Base-by-base conservation (phyloP, 305 asterid genomes). In the Fraxinus velutina region DNA sequence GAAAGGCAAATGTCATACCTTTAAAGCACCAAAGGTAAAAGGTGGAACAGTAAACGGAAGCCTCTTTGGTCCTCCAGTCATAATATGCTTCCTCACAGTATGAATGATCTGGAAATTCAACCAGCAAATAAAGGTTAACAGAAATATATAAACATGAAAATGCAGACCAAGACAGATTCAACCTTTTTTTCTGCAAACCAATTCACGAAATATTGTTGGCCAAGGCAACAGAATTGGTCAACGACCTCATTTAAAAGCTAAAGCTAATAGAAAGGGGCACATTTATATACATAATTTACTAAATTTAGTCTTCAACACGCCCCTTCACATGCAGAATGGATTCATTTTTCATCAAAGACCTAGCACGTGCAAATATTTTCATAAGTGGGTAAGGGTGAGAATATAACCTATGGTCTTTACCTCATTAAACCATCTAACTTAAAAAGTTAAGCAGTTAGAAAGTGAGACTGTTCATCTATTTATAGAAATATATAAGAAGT, bases 41-140 rank as follows among this genome's bases (percentile, higher is more conserved):
- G 98, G 95, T 84, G 99, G 99, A 84, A 96, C 87, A 0, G 98
- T 96, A 84, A 85, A 90, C 2, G 93, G 96, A 84, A 96, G 98
- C 89, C 98, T 92, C 92, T 89, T 94, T 33, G 90, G 88, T 83
- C 99, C 98, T 72, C 99, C 99, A 64, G 90, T 84, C 90, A 92
- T 85, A 82, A 96, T 88, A 89, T 96, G 98, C 88, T 93, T 96
- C 97, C 92, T 90, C 89, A 94, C 95, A 33, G 90, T 88, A 76
- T 88, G 86, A 79, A 96, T 91, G 50, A 96, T 90, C 99, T 96
- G 95, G 78, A 86, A 84, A 37, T 27, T 55, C 86, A 86, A 87
- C 77, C 81, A 71, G 81, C 75, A 78, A 42, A 79, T 30, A 24
- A 81, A 57, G 47, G 36, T 81, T 29, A 30, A 30, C 74, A 81